Base-by-base conservation (phyloP, 495 filamentous ascomycete species). In the Bombardia bombarda region DNA sequence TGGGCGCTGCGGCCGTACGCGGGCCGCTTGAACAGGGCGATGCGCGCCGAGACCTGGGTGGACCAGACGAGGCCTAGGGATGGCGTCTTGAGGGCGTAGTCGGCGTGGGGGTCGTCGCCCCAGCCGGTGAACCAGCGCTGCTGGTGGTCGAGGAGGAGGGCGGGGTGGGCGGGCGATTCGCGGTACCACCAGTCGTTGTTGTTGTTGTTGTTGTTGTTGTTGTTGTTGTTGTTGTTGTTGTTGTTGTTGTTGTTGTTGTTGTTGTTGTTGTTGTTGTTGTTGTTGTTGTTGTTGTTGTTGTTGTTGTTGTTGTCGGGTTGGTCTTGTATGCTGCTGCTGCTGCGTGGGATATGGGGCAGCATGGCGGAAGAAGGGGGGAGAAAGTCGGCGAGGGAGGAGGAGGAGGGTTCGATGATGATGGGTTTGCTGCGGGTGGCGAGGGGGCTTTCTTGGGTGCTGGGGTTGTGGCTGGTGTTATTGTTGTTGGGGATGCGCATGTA, bases 61-160 rank as follows among this genome's bases (percentile, higher is more conserved):
- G 86, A 78, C 92, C 92, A 98, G 20, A 90, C 79, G 10, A 95
- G 70, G 0, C 92, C 92, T 40, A 97, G 65, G 7, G 84, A 80
- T 0, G 92, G 92, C 0, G 86, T 93, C 64, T 97, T 98, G 12
- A 80, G 68, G 24, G 65, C 58, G 17, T 49, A 57, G 19, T 65
- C 55, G 9, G 43, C 36, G 31, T 45, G 39, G 0, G 53, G 65
- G 30, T 71, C 66, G 56, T 89, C 83, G 18, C 87, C 88, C 90
- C 92, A 98, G 28, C 92, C 92, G 2, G 85, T 90, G 61, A 95
- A 95, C 74, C 86, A 98, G 7, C 82, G 78, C 54, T 93, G 84
- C 61, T 98, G 92, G 59, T 93, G 86, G 46, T 88, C 77, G 13
- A 96, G 74, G n/a, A 71, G 73, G 25, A 93, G 69, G 12, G 60